A percentile compares a stretch with the other conserved stretches of the same genome.
These are phyloP conservation scores for Xylariaceae sp. DNA, from an alignment of 2,329 filamentous ascomycete species.

Conservation along the genomic window DNA sequence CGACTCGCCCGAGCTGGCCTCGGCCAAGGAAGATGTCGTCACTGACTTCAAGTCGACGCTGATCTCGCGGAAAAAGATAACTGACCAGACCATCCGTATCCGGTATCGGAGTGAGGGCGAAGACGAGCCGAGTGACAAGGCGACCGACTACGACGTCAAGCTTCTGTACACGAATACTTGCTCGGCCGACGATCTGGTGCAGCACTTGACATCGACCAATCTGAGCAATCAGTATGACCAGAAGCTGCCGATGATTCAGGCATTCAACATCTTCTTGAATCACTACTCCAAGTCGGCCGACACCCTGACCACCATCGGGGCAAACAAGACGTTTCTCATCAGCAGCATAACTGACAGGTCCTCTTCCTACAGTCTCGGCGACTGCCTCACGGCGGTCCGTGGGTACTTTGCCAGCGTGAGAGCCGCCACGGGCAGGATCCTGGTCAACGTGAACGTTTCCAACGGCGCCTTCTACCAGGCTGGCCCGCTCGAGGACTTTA, in stretches of 20 bases:
- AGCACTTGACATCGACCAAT: slow-evolving; percentile 8
- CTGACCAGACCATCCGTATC: slow-evolving; percentile 4
- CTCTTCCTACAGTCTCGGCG: slow-evolving; percentile 22
- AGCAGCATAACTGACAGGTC: slow-evolving; percentile 2
- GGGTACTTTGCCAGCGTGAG: slow-evolving; percentile 34
- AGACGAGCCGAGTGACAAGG: slow-evolving; percentile 21
- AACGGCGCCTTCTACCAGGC: slow-evolving; percentile 31
- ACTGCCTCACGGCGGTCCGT: slow-evolving; percentile 27
- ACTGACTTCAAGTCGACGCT: slow-evolving; percentile 33
- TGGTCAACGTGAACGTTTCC: slow-evolving; percentile 34
- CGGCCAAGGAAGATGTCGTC: slow-evolving; percentile 19
- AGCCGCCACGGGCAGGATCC: slow-evolving; percentile 29
- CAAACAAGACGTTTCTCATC: slow-evolving; percentile 27
- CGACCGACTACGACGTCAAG: slow-evolving; percentile 1
- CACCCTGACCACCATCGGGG: slow-evolving; percentile 26
- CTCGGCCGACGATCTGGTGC: slow-evolving; percentile 1
- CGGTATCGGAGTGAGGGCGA: slow-evolving; percentile 29
- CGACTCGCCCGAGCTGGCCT: neutral
- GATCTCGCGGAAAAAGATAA: slow-evolving; percentile 24
- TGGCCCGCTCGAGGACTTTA: neutral
- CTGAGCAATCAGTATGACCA: slow-evolving; percentile 16
- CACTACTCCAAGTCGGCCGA: slow-evolving; percentile 29
- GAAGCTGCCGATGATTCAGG: slow-evolving; percentile 23
- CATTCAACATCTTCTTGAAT: slow-evolving; percentile 26
- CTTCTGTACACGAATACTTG: neutral